Base-by-base conservation (phyloP, 257 asterid genomes). In the Forsythia viridissima region DNA sequence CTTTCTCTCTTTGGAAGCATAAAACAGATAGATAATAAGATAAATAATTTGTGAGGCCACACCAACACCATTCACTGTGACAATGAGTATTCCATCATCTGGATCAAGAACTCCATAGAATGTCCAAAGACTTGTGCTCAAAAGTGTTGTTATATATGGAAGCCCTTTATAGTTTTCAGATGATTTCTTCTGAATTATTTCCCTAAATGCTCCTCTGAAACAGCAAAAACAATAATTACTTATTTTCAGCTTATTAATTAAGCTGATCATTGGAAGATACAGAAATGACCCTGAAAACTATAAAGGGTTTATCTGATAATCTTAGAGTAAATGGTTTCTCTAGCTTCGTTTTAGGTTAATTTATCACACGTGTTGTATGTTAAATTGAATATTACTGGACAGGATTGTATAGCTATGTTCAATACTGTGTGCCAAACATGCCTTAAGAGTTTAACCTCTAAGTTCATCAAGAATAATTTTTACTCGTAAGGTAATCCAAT, bases 61-160 rank as follows among this genome's bases (percentile, higher is more conserved):
- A 3, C 92, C 90, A 40, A 80, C 87, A 18, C 71, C 71, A 57
- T 85, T 87, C 0, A 89, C 90, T 3, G 90, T 85, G 21, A 76
- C 67, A 38, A 89, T 82, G 4, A 89, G 87, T 15, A 87, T 24
- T 6, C 89, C 91, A 74, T 85, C 92, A 4, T 78, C 85, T 0
- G 84, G 83, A 66, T 84, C 86, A 0, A 84, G 85, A 20, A 85
- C 65, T 24, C 94, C 92, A 42, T 90, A 90, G 4, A 89, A 86
- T 3, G 91, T 73, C 95, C 95, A 89, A 20, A 89, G 80, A 72
- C 93, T 84, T 9, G 91, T 87, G 84, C 90, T 84, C 72, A 90
- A 59, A 57, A 90, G 79, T 40, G 90, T 87, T 4, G 88, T 82
- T 34, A 87, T 82, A 40, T 90, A 90, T 0, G 93, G 92, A 4